These are phyloP conservation scores for Aaosphaeria arxii DNA, from an alignment of 2,329 filamentous ascomycete species.

Conservation along the genomic window DNA sequence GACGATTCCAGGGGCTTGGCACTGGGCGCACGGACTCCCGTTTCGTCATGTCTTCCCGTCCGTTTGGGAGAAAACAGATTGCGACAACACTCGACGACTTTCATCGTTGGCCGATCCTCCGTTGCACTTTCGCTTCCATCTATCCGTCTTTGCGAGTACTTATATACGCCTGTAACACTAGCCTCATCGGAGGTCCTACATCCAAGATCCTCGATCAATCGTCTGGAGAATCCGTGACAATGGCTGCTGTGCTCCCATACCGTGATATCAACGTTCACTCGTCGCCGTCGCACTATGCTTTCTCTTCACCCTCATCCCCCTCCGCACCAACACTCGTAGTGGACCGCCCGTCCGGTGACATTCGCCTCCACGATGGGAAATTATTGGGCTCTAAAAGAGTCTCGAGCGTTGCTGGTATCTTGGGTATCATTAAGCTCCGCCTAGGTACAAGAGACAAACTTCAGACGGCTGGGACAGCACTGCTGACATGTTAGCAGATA, in stretches of 20 bases:
- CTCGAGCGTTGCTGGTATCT: slow-evolving; percentile 89
- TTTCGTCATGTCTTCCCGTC: slow-evolving; percentile 11
- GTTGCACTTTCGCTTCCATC: not conserved
- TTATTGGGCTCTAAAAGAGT: slow-evolving; percentile 76
- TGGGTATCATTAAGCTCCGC: slow-evolving; percentile 90
- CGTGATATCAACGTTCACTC: slow-evolving; percentile 97
- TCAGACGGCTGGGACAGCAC: not conserved
- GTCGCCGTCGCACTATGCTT: slow-evolving; percentile 88
- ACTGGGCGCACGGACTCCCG: slow-evolving; percentile 2
- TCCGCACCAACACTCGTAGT: slow-evolving; percentile 83
- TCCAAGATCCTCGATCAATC: not conserved
- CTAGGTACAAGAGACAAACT: slow-evolving; percentile 62
- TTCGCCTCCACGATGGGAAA: slow-evolving; percentile 78
- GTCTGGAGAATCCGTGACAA: slow-evolving; percentile 23
- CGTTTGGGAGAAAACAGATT: slow-evolving; percentile 4
- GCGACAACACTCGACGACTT: not conserved
- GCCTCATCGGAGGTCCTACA: too few species aligned
- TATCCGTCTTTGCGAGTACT: not conserved
- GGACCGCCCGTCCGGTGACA: slow-evolving; percentile 87
- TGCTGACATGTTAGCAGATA: slow-evolving; percentile 61
- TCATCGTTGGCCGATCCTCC: not conserved
- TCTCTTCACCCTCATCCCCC: slow-evolving; percentile 91
- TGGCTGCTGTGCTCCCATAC: slow-evolving; percentile 66
- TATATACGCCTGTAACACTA: not conserved
- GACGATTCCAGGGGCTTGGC: not conserved